phyloP scores from a whole-genome alignment of 139 green algal species.

The Chlorella sp. region DNA sequence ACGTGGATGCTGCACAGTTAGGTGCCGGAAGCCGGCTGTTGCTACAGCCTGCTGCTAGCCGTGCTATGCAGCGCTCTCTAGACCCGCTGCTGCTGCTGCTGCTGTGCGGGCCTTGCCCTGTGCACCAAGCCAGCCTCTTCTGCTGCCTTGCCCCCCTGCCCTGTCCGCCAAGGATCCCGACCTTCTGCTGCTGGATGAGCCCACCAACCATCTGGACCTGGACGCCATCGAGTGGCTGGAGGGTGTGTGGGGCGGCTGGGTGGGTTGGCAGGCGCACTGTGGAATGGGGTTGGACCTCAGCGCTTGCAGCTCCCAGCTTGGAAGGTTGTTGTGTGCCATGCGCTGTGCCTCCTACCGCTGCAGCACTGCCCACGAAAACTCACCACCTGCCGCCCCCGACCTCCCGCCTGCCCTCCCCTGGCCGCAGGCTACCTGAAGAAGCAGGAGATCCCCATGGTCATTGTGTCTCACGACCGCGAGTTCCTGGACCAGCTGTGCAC shows the following conservation, averaged over 20 bases:
- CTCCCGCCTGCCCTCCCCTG: neutral
- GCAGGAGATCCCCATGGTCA: slow-evolving; percentile 92
- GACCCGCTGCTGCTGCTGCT: too few species aligned
- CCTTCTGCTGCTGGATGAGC: slow-evolving; percentile 96
- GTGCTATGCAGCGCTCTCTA: too few species aligned
- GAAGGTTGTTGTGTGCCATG: neutral
- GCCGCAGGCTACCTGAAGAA: slow-evolving; percentile 86
- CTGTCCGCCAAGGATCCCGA: slow-evolving; percentile 88
- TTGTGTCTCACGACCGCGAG: slow-evolving; percentile 97
- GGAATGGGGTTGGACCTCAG: too few species aligned
- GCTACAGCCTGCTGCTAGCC: too few species aligned
- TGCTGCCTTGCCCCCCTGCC: too few species aligned
- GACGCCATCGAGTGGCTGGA: slow-evolving; percentile 99
- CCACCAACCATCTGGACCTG: slow-evolving; percentile 99
- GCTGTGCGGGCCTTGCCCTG: too few species aligned
- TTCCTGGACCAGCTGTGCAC: slow-evolving; percentile 97
- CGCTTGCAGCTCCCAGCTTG: too few species aligned
- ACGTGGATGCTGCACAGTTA: too few species aligned
- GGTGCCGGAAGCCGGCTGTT: too few species aligned
- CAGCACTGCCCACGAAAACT: too few species aligned
- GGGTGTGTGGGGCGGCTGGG: slow-evolving; percentile 19
- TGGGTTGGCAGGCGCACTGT: too few species aligned
- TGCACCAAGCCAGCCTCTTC: neutral
- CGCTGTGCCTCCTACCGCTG: too few species aligned
- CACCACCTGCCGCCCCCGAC: neutral